Evolutionary conservation across 139 green algal genomes (phyloP), one percentile per base, ranked within the genome.

Genomic region (Chlorella vulgaris): DNA sequence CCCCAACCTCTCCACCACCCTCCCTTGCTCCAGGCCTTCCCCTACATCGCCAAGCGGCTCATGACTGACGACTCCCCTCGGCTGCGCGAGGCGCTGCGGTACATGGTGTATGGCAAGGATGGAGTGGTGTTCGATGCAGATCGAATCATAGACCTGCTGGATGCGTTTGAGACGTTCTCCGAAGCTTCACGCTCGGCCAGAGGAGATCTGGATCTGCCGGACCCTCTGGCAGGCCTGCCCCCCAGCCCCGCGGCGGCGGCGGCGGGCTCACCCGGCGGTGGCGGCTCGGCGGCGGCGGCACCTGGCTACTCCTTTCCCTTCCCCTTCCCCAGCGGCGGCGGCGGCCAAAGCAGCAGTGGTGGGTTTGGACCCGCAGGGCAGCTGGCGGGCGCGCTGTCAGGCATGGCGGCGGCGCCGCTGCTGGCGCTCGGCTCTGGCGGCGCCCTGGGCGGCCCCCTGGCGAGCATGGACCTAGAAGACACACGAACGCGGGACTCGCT

Each of bases 121-220:
- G 47, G 55, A 36, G 82, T n/a, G n/a, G n/a, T 91, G 55, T 95
- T 96, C 84, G 90, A 97, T 73, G 92, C 86, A 18, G 96, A 98
- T 62, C 89, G 95, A 18, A 86, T 99, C 28, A 98, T 99, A 43
- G 97, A 99, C 85, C 80, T 99, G 55, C 90, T 99, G 67, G 86
- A 91, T n/a, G 97, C 97, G 0, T 96, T 99, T 82, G 97, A 99
- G 89, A 92, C 86, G 50, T 99, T 98, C 85, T 86, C 85, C 26
- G 84, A 87, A 22, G 81, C 85, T 3, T 91, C 89, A 22, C 85
- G 88, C 21, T 91, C 82, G 0, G 91, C 91, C 1, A 68, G 78
- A 6, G 93, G 93, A 19, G 79, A 90, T 68, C 66, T 93, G 71
- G 86, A 87, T 75, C 55, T 83, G 65, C 78, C 61, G 78, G 67